Percentiles rank a stretch among this genome's conserved stretches.
These are phyloP conservation scores for Euphorbia lathyris DNA, from an alignment of 345 rosid genomes.

Conservation along the genomic window DNA sequence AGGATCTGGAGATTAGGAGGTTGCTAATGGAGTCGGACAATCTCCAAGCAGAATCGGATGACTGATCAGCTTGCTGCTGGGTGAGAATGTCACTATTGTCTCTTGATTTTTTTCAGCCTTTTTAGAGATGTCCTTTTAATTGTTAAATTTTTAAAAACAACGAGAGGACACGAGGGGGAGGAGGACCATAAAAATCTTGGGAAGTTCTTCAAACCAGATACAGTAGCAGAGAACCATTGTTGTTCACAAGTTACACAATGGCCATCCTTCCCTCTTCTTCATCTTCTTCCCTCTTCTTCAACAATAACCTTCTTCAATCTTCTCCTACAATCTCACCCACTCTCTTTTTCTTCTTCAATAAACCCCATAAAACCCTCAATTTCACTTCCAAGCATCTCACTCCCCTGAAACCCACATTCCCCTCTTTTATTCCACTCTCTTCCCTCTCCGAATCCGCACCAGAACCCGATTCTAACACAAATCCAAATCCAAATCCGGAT, in stretches of 20 bases:
- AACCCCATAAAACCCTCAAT: conserved; percentile 15
- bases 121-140: too few species aligned
- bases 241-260: conserved; percentile 21
- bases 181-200: not conserved
- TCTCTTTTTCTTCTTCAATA: conserved; percentile 13
- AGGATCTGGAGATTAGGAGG: too few species aligned
- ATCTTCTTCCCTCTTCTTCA: conserved; percentile 24
- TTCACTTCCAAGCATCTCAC: not conserved
- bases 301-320: conserved; percentile 5
- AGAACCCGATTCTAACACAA: conserved; percentile 17
- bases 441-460: conserved; percentile 29
- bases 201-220: not conserved
- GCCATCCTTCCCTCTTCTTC: conserved; percentile 35
- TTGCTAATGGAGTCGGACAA: too few species aligned
- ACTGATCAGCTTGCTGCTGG: too few species aligned
- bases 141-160: too few species aligned
- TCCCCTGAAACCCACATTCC: not conserved
- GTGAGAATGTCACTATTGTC: too few species aligned
- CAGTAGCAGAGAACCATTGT: not conserved
- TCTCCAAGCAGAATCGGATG: too few species aligned
- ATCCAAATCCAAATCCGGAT: conserved; percentile 5
- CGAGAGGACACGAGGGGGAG: not conserved
- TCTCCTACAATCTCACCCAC: conserved; percentile 9
- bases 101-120: too few species aligned
- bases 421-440: conserved; percentile 14